Conservation (phyloP, 176 grass and related monocot species). For the Poa annua region DNA sequence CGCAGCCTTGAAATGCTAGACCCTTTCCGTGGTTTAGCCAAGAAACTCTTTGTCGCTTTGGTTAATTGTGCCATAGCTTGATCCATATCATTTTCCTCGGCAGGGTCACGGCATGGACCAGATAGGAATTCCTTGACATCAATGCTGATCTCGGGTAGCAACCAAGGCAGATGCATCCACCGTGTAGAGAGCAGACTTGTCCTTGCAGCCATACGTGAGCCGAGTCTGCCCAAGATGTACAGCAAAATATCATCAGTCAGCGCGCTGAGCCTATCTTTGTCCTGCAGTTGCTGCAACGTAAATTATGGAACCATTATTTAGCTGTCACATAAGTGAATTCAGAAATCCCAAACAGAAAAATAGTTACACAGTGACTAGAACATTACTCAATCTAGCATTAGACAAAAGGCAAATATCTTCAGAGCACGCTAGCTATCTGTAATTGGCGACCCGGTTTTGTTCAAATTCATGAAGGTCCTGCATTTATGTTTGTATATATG, state of each 20-base stretch:
- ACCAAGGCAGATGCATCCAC: background rate
- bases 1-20: background rate
- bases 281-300: background rate
- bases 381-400: too few species aligned
- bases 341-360: background rate
- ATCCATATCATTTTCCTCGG: background rate
- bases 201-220: background rate
- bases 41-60: background rate
- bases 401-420: too few species aligned
- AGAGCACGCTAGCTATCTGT: too few species aligned
- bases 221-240: background rate
- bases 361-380: too few species aligned
- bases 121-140: background rate
- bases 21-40: background rate
- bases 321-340: background rate
- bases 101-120: too few species aligned
- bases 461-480: too few species aligned
- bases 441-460: too few species aligned
- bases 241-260: background rate
- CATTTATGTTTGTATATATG: too few species aligned
- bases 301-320: background rate
- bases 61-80: background rate
- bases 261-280: background rate
- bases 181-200: background rate
- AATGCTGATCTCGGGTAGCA: background rate